Conservation (phyloP, 2,329 filamentous ascomycete genomes). For the Tolypocladium cylindrosporum region DNA sequence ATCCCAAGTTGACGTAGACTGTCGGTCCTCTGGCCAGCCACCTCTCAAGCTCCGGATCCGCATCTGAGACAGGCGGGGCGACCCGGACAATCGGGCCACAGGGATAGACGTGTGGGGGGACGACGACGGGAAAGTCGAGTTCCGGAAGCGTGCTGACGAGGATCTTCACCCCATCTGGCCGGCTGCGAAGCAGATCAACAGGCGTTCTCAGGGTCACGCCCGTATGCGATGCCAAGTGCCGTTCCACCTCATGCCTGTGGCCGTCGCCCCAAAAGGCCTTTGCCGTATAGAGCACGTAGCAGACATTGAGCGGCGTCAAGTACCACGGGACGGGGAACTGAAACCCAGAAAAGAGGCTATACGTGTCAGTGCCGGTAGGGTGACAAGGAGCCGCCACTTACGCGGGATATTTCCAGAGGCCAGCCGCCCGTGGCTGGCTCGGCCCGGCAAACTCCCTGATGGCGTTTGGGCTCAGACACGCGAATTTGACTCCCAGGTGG, state of each 20-base stretch:
- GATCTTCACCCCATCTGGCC: conserved; percentile 9
- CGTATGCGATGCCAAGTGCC: conserved; percentile 5
- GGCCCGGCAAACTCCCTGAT: conserved; percentile 28
- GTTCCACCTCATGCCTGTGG: conserved; percentile 5
- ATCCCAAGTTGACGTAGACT: conserved; percentile 38
- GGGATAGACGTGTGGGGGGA: conserved; percentile 27
- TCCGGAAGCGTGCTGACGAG: conserved; percentile 17
- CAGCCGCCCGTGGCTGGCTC: conserved; percentile 24
- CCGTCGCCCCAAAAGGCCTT: conserved; percentile 9
- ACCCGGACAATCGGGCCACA: conserved; percentile 37
- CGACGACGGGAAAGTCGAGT: conserved; percentile 28
- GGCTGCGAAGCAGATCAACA: conserved; percentile 10
- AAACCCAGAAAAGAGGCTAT: conserved; percentile 32
- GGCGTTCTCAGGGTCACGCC: conserved; percentile 11
- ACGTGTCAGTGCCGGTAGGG: background rate
- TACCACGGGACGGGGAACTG: conserved; percentile 34
- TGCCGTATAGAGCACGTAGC: conserved; percentile 20
- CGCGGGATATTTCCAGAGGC: conserved; percentile 27
- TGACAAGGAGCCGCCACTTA: conserved; percentile 11
- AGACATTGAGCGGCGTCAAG: conserved; percentile 30
- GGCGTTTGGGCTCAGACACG: conserved; percentile 33
- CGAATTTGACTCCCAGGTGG: conserved; percentile 19
- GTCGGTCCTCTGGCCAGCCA: conserved; percentile 34
- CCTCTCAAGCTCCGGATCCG: conserved; percentile 26
- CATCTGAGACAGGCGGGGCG: conserved; percentile 18